Percentiles rank a stretch among this genome's conserved stretches.
These are phyloP conservation scores for Cladobotryum protrusum DNA, from an alignment of 2,329 filamentous ascomycete genomes.

Conservation along the genomic window DNA sequence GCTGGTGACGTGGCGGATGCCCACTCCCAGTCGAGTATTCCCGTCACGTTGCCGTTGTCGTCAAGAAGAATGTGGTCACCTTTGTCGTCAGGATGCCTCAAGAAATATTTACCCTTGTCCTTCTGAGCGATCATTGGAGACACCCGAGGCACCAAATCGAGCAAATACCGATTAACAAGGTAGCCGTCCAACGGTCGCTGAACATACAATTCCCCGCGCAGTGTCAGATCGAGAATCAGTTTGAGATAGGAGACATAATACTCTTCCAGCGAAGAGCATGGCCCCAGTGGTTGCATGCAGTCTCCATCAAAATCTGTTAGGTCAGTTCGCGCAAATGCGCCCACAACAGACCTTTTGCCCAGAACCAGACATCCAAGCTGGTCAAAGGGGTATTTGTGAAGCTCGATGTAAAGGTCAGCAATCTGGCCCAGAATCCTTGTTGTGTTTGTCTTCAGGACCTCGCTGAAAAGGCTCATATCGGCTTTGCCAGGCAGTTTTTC, in stretches of 20 bases:
- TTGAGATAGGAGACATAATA: slow-evolving; percentile 28
- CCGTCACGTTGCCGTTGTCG: slow-evolving; percentile 39
- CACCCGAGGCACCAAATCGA: slow-evolving; percentile 29
- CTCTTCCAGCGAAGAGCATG: slow-evolving; percentile 29
- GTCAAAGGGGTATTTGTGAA: slow-evolving; percentile 31
- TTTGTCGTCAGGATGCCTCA: slow-evolving; percentile 39
- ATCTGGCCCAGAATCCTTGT: slow-evolving; percentile 31
- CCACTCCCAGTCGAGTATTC: slow-evolving; percentile 41
- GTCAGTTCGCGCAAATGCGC: slow-evolving; percentile 32
- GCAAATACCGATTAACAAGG: slow-evolving; percentile 35
- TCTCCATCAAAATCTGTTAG: slow-evolving; percentile 27
- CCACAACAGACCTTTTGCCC: slow-evolving; percentile 23
- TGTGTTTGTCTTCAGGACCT: slow-evolving; percentile 25
- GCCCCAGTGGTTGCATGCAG: slow-evolving; percentile 26
- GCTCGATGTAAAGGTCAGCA: slow-evolving; percentile 33
- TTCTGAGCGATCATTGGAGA: slow-evolving; percentile 11
- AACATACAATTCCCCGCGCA: slow-evolving; percentile 30
- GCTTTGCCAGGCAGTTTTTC: slow-evolving; percentile 35
- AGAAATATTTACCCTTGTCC: slow-evolving; percentile 31
- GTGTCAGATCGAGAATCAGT: slow-evolving; percentile 32
- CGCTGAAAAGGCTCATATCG: slow-evolving; percentile 26
- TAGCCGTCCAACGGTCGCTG: slow-evolving; percentile 30
- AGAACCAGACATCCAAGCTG: slow-evolving; percentile 29
- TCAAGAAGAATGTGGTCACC: slow-evolving; percentile 43
- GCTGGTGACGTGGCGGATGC: slow-evolving; percentile 28